Conservation (phyloP, 2,329 filamentous ascomycete species). For the Cladorrhinum sp. region DNA sequence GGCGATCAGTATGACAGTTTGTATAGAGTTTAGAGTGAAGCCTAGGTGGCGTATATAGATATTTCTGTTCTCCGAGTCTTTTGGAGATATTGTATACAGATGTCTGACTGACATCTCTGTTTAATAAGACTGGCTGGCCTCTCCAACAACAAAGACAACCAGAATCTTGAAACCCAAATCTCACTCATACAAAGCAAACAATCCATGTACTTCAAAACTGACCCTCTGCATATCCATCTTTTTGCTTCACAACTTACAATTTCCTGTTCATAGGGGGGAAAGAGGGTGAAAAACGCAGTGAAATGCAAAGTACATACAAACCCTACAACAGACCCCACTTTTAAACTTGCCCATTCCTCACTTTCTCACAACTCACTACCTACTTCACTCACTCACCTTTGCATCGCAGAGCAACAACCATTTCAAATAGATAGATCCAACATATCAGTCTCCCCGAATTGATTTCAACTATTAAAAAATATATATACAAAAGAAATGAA, state of each 20-base stretch:
- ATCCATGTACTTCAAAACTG: no score
- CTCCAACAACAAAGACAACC: no score
- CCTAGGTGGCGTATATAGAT: neutral
- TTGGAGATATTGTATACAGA: no score
- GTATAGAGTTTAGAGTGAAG: neutral
- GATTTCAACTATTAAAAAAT: neutral
- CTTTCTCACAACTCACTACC: neutral
- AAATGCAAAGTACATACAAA: no score
- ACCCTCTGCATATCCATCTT: no score
- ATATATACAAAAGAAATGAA: constrained; percentile 13
- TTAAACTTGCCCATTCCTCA: neutral
- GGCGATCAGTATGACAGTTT: neutral
- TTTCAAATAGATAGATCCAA: neutral
- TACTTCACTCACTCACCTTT: no score
- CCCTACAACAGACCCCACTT: constrained; percentile 6
- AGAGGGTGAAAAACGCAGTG: no score
- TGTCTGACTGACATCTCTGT: no score
- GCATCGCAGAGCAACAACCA: no score
- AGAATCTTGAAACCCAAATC: no score
- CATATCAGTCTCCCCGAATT: neutral
- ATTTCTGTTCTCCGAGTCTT: neutral
- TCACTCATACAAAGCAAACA: no score
- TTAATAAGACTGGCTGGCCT: no score
- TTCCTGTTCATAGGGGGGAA: neutral
- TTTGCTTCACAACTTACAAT: neutral